A percentile compares a stretch with the other conserved stretches of the same genome.
phyloP scores from a whole-genome alignment of 768 basidiomycete species.

The Boletellus ananiceps region DNA sequence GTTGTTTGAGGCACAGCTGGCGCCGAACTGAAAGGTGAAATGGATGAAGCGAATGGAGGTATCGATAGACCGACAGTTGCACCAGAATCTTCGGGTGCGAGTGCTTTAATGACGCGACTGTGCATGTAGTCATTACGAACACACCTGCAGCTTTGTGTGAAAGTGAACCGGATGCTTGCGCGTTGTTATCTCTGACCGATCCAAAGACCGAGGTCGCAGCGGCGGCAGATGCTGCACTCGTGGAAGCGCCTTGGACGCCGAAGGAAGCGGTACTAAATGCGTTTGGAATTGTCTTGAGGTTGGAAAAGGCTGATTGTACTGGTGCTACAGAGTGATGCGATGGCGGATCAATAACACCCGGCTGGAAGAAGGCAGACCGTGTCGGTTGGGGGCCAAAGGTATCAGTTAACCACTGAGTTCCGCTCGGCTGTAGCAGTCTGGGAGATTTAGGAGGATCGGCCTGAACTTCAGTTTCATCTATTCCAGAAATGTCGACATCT shows the following conservation, averaged over 20 bases:
- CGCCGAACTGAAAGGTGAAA: not conserved
- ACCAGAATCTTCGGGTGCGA: not conserved
- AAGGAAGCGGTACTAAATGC: constrained; percentile 31
- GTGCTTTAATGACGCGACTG: not conserved
- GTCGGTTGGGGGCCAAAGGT: constrained; percentile 29
- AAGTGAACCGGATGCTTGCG: not conserved
- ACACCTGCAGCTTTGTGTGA: constrained; percentile 12
- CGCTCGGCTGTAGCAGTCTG: constrained; percentile 23
- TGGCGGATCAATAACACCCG: constrained; percentile 9
- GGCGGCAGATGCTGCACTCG: not conserved
- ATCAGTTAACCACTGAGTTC: constrained; percentile 32
- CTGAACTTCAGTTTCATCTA: constrained; percentile 20
- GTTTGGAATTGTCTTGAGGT: constrained; percentile 31
- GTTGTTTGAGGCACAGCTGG: not conserved
- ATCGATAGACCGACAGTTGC: not conserved
- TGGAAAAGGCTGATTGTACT: constrained; percentile 32
- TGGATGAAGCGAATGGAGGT: not conserved
- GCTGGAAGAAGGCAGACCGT: constrained; percentile 18
- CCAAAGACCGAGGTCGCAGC: constrained; percentile 8
- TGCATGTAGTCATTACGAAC: not conserved
- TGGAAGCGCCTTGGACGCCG: constrained; percentile 4
- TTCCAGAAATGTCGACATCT: constrained; percentile 24
- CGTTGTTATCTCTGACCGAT: not conserved
- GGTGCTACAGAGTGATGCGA: constrained; percentile 12
- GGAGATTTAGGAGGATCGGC: constrained; percentile 6